Conservation (phyloP, 352 stramenopile species). For the Pythium utonaiense region DNA sequence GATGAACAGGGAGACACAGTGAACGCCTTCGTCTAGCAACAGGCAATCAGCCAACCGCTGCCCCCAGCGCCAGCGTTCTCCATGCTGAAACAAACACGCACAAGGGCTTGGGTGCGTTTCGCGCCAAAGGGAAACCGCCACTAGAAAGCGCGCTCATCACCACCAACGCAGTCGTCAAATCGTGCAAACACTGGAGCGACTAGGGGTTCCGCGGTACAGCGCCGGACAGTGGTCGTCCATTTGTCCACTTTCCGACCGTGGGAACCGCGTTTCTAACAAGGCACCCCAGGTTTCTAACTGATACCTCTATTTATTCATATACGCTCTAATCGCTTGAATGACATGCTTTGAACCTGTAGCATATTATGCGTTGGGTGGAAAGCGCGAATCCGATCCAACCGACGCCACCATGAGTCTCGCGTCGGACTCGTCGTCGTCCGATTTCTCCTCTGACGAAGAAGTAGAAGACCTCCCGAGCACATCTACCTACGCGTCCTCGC, state of each 20-base stretch:
- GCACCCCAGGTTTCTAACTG: not conserved
- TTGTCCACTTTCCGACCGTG: not conserved
- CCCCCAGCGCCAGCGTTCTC: too few relatives aligned
- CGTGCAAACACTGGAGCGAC: not conserved
- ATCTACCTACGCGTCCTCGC: constrained; percentile 10
- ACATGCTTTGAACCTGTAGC: not conserved
- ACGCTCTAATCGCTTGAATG: not conserved
- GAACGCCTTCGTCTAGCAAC: too few relatives aligned
- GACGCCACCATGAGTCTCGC: not conserved
- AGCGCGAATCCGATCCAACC: not conserved
- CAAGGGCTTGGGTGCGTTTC: not conserved
- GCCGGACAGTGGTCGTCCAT: not conserved
- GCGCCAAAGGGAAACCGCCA: too few relatives aligned
- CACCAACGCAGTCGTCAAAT: not conserved
- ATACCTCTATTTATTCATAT: not conserved
- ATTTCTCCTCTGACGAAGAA: constrained; percentile 26
- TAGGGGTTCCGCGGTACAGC: too few relatives aligned
- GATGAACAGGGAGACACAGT: too few relatives aligned
- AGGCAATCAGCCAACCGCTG: too few relatives aligned
- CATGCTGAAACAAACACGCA: too few relatives aligned
- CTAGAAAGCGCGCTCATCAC: not conserved
- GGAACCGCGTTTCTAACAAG: not conserved
- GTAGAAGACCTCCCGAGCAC: constrained; percentile 6
- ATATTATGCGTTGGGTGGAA: not conserved
- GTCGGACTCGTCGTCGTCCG: constrained; percentile 21